Base-by-base conservation (phyloP, 2,329 filamentous ascomycete genomes). In the Aureobasidium subglaciale region DNA sequence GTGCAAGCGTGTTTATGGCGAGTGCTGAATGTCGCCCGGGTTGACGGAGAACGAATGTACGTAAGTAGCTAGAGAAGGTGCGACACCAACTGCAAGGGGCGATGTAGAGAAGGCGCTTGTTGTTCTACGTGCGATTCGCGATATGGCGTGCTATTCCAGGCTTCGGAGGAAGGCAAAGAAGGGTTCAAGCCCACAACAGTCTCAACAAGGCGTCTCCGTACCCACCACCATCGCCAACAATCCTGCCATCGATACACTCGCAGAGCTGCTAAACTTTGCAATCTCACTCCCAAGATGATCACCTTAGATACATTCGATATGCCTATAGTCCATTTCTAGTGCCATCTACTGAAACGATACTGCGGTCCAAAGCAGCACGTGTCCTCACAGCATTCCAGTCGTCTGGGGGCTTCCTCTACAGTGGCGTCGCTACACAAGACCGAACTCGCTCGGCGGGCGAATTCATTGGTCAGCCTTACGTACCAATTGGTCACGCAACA, bases 401-500 rank as follows among this genome's bases (percentile, higher is more conserved):
- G 30, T 22, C 2, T 3, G n/a, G 25, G 24, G 24, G 10, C 25
- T 38, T 18, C 13, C 18, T 20, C n/a, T 11, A 10, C 16, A 18
- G 46, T 20, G 46, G 46, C 46, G 46, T 50, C 25, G 35, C 24
- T 40, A 50, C 46, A 11, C 24, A 18, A 1, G 13, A 9, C 46
- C 46, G 46, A 50, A 22, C 25, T 50, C 46, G 46, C 34, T 40
- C 46, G 25, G 32, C 34, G 15, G n/a, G 24, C 24, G 11, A 18
- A 30, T 7, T 22, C 34, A 50, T 50, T 50, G 45, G 45, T 49
- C 45, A 49, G 45, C 32, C 46, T 50, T 38, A 38, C 32, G 32
- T 37, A 27, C n/a, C 46, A 38, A 50, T 50, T 50, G 34, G 46
- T 50, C 46, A 50, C 34, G 35, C 35, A 52, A 52, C 34, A 40